Percentiles rank a stretch among this genome's conserved stretches.
Conservation (phyloP, 148 eudicot genomes). For the Chenopodium quinoa region DNA sequence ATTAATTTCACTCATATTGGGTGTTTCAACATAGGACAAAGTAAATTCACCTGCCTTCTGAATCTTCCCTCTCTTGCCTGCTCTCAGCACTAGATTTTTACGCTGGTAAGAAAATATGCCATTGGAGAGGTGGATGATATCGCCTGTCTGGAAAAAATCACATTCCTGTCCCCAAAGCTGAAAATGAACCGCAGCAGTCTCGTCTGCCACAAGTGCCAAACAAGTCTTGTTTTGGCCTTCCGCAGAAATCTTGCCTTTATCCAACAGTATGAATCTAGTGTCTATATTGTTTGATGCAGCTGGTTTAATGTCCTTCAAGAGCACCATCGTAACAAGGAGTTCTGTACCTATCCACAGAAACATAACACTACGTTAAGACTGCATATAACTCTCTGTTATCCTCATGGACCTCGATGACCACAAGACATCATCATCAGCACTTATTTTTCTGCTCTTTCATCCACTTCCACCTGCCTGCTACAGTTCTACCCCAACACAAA, state of each 20-base stretch:
- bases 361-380: not conserved
- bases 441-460: not conserved
- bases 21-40: constrained; percentile 69
- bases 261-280: constrained; percentile 61
- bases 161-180: constrained; percentile 88
- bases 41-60: constrained; percentile 78
- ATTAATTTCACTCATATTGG: constrained; percentile 81
- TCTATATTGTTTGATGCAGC: constrained; percentile 77
- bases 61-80: constrained; percentile 75
- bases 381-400: not conserved
- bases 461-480: not conserved
- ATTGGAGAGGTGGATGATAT: constrained; percentile 45
- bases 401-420: not conserved
- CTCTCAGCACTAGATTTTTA: constrained; percentile 57
- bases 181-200: constrained; percentile 84
- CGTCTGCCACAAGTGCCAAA: constrained; percentile 83
- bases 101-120: constrained; percentile 78
- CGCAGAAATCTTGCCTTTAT: constrained; percentile 49
- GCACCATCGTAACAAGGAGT: constrained; percentile 17
- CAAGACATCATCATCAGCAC: not conserved
- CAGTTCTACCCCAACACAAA: not conserved
- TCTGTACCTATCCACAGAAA: not conserved
- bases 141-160: constrained; percentile 68
- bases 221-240: constrained; percentile 61
- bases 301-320: constrained; percentile 59